Evolutionary conservation across 805 yeast species (phyloP).

Genomic region (Candida fluviatilis): DNA sequence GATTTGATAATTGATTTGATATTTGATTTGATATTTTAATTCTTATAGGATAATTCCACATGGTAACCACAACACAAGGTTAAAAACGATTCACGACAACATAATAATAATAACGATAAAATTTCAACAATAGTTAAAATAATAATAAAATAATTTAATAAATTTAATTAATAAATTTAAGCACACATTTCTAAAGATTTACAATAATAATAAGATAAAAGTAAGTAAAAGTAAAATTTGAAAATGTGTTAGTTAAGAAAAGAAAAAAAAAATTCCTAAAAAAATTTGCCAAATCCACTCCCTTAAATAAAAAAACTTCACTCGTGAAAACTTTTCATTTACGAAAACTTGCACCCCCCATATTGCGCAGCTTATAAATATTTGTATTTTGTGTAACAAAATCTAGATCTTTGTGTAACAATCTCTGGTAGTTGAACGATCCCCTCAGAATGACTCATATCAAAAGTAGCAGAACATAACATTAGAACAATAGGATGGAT

Average conservation of each 20-base stretch:
- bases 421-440: too few species aligned
- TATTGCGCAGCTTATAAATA: neutral
- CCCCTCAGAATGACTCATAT: neutral
- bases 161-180: constrained; percentile 17
- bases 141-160: constrained; percentile 10
- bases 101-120: neutral
- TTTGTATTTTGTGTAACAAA: neutral
- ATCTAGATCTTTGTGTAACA: too few species aligned
- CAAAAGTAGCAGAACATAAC: too few species aligned
- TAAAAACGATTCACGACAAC: constrained; percentile 1
- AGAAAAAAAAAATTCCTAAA: constrained; percentile 5
- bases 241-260: constrained; percentile 6
- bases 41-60: constrained; percentile 2
- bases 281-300: neutral
- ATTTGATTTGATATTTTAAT: constrained; percentile 8
- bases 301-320: constrained; percentile 1
- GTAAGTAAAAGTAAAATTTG: constrained; percentile 5
- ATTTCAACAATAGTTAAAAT: constrained; percentile 3
- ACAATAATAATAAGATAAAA: constrained; percentile 7
- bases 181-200: constrained; percentile 28
- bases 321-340: neutral
- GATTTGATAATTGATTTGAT: too few species aligned
- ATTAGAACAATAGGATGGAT: too few species aligned
- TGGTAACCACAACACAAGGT: constrained; percentile 1
- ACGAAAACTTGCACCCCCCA: neutral